phyloP scores from a whole-genome alignment of 345 rosid genomes.

The Syzygium aqueum region DNA sequence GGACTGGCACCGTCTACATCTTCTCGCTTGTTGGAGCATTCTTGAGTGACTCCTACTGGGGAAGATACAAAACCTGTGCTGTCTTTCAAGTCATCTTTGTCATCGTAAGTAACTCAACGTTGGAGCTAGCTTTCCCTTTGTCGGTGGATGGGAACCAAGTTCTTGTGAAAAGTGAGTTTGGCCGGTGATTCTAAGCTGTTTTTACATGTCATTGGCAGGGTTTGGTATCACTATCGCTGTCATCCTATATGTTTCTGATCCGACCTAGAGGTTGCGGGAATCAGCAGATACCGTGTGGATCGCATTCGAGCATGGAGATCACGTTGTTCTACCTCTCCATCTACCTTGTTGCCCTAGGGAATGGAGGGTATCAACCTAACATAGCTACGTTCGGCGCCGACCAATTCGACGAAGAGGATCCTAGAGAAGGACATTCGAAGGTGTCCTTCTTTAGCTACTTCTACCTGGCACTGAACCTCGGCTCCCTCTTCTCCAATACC shows the following conservation, averaged over 20 bases:
- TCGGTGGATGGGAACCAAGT: not conserved
- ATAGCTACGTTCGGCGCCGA: constrained; percentile 97
- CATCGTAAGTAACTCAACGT: constrained; percentile 43
- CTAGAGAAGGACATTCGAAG: constrained; percentile 75
- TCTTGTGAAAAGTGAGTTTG: not conserved
- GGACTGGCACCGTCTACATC: constrained; percentile 99
- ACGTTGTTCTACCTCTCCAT: constrained; percentile 77
- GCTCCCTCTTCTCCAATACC: constrained; percentile 95
- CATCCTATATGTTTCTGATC: constrained; percentile 66
- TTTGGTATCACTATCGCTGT: constrained; percentile 54
- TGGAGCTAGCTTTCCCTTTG: not conserved
- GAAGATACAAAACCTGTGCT: constrained; percentile 97
- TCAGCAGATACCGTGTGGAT: constrained; percentile 51
- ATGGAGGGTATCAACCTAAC: constrained; percentile 98
- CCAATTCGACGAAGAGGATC: constrained; percentile 89
- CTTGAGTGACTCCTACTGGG: constrained; percentile 98
- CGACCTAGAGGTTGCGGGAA: constrained; percentile 85
- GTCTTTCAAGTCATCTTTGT: constrained; percentile 91
- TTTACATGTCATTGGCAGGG: constrained; percentile 39
- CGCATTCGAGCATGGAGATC: constrained; percentile 62
- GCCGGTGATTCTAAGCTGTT: not conserved
- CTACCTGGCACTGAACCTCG: constrained; percentile 86
- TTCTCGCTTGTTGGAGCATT: constrained; percentile 98
- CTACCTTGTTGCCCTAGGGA: constrained; percentile 82
- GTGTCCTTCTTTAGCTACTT: constrained; percentile 96